Base-by-base conservation (phyloP, 108 stramenopile genomes). In the Cyclostephanos tholiformis region DNA sequence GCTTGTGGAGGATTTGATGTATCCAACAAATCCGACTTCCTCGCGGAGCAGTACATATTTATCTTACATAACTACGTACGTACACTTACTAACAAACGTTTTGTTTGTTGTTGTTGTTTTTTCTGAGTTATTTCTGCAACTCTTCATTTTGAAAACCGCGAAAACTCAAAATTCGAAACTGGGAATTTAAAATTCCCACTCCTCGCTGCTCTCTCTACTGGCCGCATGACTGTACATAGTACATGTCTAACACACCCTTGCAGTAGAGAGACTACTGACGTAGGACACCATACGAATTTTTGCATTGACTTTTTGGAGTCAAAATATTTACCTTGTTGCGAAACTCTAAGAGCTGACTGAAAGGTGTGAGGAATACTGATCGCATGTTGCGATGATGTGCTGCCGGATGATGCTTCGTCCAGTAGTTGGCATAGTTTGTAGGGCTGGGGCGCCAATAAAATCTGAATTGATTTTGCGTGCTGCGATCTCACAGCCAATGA, bases 71-170 rank as follows among this genome's bases (percentile, higher is more conserved):
- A n/a, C n/a, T n/a, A n/a, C n/a, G n/a, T n/a, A n/a, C n/a, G n/a
- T n/a, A n/a, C n/a, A n/a, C n/a, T n/a, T n/a, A n/a, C n/a, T n/a
- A n/a, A n/a, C n/a, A n/a, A n/a, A n/a, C n/a, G n/a, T n/a, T n/a
- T n/a, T n/a, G n/a, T n/a, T n/a, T n/a, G n/a, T n/a, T n/a, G n/a
- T n/a, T n/a, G n/a, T n/a, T n/a, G n/a, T n/a, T n/a, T n/a, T n/a
- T n/a, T n/a, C n/a, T 66, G 67, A 68, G 52, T 52, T 56, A 41
- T 41, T 41, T 41, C 9, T 41, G 41, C 41, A 9, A 41, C 7
- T 41, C 41, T 41, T 41, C 7, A 41, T 41, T 41, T 41, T 41
- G 41, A 10, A 41, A 41, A 41, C 41, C 9, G 41, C 41, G 41
- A 41, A 41, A 41, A 41, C 41, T 41, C 41, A 12, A 41, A 41